These are phyloP conservation scores for Paragyromitra xinjiangensis DNA, from an alignment of 495 filamentous ascomycete genomes.

Conservation along the genomic window DNA sequence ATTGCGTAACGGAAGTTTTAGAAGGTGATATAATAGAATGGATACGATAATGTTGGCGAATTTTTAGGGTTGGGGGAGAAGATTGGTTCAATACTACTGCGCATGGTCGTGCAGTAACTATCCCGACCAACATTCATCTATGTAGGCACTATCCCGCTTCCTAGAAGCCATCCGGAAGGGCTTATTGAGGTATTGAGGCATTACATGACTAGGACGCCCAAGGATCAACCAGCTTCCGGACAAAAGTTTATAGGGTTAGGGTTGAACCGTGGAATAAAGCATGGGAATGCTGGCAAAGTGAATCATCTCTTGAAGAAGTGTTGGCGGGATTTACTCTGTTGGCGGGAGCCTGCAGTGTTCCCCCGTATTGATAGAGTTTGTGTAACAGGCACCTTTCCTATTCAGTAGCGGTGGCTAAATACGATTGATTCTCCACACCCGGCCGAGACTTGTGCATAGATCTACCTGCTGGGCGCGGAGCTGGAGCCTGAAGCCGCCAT, in stretches of 20 bases:
- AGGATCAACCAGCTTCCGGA: neutral
- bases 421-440: constrained; percentile 16
- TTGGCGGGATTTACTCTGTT: neutral
- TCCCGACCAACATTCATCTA: no score
- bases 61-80: neutral
- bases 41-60: neutral
- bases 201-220: neutral
- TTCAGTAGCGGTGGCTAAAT: constrained; percentile 18
- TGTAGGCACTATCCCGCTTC: no score
- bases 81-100: no score
- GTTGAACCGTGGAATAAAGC: neutral
- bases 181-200: neutral
- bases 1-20: neutral
- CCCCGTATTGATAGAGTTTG: neutral
- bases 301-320: neutral
- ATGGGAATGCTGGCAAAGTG: no score
- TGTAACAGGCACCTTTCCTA: constrained; percentile 16
- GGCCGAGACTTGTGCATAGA: constrained; percentile 7
- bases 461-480: neutral
- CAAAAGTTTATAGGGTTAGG: constrained; percentile 1
- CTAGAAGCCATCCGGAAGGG: no score
- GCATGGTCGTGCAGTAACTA: no score
- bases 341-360: no score
- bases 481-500: neutral
- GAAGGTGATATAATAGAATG: neutral